Conservation (phyloP, 1,284 basidiomycete genomes). For the Schizopora paradoxa region DNA sequence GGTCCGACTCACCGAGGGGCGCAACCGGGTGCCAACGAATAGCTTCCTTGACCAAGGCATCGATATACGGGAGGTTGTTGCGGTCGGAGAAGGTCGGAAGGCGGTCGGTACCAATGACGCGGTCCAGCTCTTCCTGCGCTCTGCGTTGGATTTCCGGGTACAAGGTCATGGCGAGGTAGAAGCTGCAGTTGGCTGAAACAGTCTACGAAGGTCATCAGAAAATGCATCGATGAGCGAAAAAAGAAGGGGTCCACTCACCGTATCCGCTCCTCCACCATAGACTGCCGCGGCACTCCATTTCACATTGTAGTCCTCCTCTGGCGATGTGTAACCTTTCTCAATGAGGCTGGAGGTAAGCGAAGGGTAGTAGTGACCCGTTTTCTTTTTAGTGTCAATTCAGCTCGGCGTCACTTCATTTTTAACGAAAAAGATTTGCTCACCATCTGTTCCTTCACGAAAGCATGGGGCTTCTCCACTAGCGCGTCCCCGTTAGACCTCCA, state of each 20-base stretch:
- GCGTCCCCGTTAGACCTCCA: conserved; percentile 9
- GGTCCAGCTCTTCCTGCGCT: conserved; percentile 27
- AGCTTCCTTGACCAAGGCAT: conserved; percentile 25
- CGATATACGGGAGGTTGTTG: conserved; percentile 23
- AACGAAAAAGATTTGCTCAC: neutral
- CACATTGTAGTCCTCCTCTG: conserved; percentile 15
- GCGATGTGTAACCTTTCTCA: conserved; percentile 9
- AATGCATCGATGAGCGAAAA: neutral
- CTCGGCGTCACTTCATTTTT: neutral
- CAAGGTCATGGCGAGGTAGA: conserved; percentile 20
- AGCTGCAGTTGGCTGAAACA: conserved; percentile 15
- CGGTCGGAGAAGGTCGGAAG: conserved; percentile 27
- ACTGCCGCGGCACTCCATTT: conserved; percentile 18
- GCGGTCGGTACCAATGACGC: conserved; percentile 22
- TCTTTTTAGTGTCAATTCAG: neutral
- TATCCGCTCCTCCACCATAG: conserved; percentile 18
- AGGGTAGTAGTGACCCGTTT: conserved; percentile 4
- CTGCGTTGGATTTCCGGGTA: conserved; percentile 21
- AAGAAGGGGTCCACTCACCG: conserved; percentile 13
- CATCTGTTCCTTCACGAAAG: conserved; percentile 14
- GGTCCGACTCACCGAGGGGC: conserved; percentile 14
- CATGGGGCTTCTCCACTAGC: conserved; percentile 14
- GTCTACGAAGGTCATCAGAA: conserved; percentile 8
- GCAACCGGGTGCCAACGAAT: conserved; percentile 24
- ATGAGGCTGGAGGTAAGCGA: conserved; percentile 12